Conservation (phyloP, 495 filamentous ascomycete genomes). For the Hypoxylon subgilvum region DNA sequence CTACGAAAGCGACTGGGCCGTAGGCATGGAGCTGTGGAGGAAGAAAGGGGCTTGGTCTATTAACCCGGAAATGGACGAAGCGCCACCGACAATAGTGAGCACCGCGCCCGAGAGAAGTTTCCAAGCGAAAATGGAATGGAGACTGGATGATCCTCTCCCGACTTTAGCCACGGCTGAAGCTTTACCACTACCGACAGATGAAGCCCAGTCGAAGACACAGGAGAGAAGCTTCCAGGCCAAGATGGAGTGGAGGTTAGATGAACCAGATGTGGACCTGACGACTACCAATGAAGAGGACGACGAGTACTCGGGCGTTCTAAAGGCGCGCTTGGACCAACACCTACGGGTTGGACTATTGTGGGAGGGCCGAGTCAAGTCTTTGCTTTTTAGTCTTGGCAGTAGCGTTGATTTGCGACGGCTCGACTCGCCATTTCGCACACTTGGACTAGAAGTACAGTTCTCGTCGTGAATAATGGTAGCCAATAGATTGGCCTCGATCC, state of each 20-base stretch:
- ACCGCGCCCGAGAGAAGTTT: constrained; percentile 50
- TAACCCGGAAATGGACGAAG: constrained; percentile 47
- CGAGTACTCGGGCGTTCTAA: constrained; percentile 83
- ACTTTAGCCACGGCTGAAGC: constrained; percentile 43
- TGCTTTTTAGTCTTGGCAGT: constrained; percentile 88
- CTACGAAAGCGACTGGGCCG: constrained; percentile 90
- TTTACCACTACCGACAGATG: constrained; percentile 48
- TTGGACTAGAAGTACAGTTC: constrained; percentile 90
- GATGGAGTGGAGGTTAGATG: constrained; percentile 61
- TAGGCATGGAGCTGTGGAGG: constrained; percentile 91
- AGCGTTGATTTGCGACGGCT: constrained; percentile 75
- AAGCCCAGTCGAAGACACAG: constrained; percentile 34
- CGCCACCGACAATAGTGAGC: constrained; percentile 15
- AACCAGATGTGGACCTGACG: constrained; percentile 23
- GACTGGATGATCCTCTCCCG: constrained; percentile 45
- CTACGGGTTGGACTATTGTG: constrained; percentile 84
- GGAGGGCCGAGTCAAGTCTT: constrained; percentile 91
- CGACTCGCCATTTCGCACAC: constrained; percentile 70
- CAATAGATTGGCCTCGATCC: neutral
- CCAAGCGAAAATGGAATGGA: constrained; percentile 60
- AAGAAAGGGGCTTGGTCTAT: constrained; percentile 52
- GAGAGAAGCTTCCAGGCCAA: constrained; percentile 61
- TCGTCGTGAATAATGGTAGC: constrained; percentile 76
- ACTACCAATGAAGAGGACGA: constrained; percentile 54
- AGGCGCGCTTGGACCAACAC: constrained; percentile 84